phyloP scores from a whole-genome alignment of 2,329 filamentous ascomycete species.

The Venturia asperata region DNA sequence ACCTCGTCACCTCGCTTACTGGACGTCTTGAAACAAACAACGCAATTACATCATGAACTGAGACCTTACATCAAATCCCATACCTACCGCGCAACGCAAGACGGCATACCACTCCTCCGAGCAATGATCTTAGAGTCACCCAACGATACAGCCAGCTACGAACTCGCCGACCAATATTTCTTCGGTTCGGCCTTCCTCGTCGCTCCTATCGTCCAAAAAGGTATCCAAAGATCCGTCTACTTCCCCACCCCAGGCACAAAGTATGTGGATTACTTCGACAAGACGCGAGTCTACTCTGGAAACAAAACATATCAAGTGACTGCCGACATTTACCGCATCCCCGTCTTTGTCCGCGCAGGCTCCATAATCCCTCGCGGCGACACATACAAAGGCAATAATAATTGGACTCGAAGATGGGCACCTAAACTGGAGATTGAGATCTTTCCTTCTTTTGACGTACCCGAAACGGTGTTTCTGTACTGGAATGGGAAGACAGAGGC shows the following conservation, averaged over 20 bases:
- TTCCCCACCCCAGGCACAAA: slow-evolving; percentile 27
- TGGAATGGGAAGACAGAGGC: slow-evolving; percentile 24
- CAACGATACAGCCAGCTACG: slow-evolving; percentile 25
- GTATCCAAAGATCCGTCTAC: slow-evolving; percentile 28
- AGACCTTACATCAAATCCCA: slow-evolving; percentile 32
- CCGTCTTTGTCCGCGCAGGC: slow-evolving; percentile 31
- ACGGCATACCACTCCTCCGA: slow-evolving; percentile 31
- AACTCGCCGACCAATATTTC: slow-evolving; percentile 28
- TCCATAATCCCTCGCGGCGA: slow-evolving; percentile 31
- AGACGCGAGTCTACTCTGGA: slow-evolving; percentile 25
- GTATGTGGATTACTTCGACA: slow-evolving; percentile 33
- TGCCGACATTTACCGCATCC: slow-evolving; percentile 25
- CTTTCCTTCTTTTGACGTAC: slow-evolving; percentile 29
- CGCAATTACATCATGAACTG: slow-evolving; percentile 29
- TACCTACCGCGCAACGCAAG: slow-evolving; percentile 27
- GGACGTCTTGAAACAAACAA: slow-evolving; percentile 28
- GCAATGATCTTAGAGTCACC: slow-evolving; percentile 32
- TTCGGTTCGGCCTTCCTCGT: slow-evolving; percentile 32
- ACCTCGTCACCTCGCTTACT: slow-evolving; percentile 28
- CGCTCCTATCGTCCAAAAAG: slow-evolving; percentile 29
- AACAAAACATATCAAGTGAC: slow-evolving; percentile 23
- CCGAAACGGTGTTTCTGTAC: slow-evolving; percentile 26
- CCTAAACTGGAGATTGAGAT: slow-evolving; percentile 29
- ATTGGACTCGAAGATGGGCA: slow-evolving; percentile 30
- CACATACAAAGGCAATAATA: slow-evolving; percentile 31